Evolutionary conservation across 495 filamentous ascomycete genomes (phyloP).

Genomic region (Lophiotrema nucula): DNA sequence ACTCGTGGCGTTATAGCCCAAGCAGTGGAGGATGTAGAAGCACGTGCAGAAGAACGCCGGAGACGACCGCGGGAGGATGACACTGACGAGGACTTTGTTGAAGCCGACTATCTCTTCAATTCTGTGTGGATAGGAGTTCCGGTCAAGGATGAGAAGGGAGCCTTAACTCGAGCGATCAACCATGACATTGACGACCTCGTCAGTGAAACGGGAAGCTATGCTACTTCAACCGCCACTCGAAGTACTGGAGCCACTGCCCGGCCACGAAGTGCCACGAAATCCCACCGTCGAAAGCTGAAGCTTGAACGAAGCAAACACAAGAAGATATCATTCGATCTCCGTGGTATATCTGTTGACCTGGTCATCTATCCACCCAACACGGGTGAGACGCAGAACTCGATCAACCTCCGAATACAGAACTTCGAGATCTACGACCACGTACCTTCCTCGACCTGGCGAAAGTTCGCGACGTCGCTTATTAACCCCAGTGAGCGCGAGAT

Average conservation of each 20-base stretch:
- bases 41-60: slow-evolving; percentile 71
- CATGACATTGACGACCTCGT: slow-evolving; percentile 78
- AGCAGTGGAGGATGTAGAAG: slow-evolving; percentile 82
- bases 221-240: slow-evolving; percentile 50
- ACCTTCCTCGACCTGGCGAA: slow-evolving; percentile 95
- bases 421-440: slow-evolving; percentile 93
- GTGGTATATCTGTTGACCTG: slow-evolving; percentile 79
- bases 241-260: slow-evolving; percentile 33
- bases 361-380: slow-evolving; percentile 75
- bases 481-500: slow-evolving; percentile 83
- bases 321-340: slow-evolving; percentile 93
- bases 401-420: slow-evolving; percentile 78
- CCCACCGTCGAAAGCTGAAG: slow-evolving; percentile 57
- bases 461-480: slow-evolving; percentile 90
- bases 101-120: slow-evolving; percentile 95
- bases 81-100: slow-evolving; percentile 76
- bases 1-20: slow-evolving; percentile 81
- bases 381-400: slow-evolving; percentile 78
- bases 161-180: slow-evolving; percentile 80
- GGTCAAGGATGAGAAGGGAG: slow-evolving; percentile 75
- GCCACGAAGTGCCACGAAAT: slow-evolving; percentile 45
- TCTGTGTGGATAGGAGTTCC: slow-evolving; percentile 97
- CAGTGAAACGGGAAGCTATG: slow-evolving; percentile 86
- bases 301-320: slow-evolving; percentile 83
- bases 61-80: slow-evolving; percentile 53